Percentiles rank a stretch among this genome's conserved stretches.
Evolutionary conservation across 2,329 filamentous ascomycete species (phyloP).

Genomic region (Fusarium sp.): DNA sequence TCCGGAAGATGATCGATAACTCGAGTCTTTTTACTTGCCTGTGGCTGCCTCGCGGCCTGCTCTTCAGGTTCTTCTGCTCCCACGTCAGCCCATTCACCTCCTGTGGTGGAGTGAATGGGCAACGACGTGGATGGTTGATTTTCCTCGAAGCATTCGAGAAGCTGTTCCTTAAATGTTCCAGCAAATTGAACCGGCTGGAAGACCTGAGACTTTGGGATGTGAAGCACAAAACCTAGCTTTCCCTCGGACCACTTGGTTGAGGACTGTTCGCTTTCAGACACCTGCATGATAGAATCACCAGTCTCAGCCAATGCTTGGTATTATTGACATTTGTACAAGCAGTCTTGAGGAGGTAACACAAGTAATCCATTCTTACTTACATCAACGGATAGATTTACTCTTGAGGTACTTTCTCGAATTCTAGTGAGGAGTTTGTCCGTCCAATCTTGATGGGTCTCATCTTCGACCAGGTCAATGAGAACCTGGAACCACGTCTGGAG

Average conservation of each 20-base stretch:
- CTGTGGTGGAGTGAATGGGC: slow-evolving; percentile 37
- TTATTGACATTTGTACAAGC: background rate
- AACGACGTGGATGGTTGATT: slow-evolving; percentile 23
- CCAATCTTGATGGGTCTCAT: slow-evolving; percentile 52
- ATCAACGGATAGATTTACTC: slow-evolving; percentile 51
- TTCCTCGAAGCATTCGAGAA: slow-evolving; percentile 50
- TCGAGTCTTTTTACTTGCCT: background rate
- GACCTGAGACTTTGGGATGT: slow-evolving; percentile 48
- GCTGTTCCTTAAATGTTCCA: slow-evolving; percentile 48
- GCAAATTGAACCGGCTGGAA: slow-evolving; percentile 48
- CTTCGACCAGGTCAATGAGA: slow-evolving; percentile 54
- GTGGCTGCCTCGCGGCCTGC: background rate
- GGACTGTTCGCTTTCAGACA: slow-evolving; percentile 41
- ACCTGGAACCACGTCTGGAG: slow-evolving; percentile 53
- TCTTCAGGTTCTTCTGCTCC: slow-evolving; percentile 43
- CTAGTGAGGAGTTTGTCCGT: slow-evolving; percentile 54
- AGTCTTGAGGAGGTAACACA: too few species aligned
- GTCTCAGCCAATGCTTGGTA: background rate
- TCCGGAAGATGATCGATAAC: slow-evolving; percentile 52
- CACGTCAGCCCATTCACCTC: slow-evolving; percentile 58
- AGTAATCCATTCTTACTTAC: slow-evolving; percentile 38
- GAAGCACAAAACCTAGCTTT: slow-evolving; percentile 52
- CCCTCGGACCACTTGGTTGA: slow-evolving; percentile 51
- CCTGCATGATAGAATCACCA: slow-evolving; percentile 11
- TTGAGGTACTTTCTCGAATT: slow-evolving; percentile 32